phyloP scores from a whole-genome alignment of 495 filamentous ascomycete species.

The Aspergillus heteromorphus region DNA sequence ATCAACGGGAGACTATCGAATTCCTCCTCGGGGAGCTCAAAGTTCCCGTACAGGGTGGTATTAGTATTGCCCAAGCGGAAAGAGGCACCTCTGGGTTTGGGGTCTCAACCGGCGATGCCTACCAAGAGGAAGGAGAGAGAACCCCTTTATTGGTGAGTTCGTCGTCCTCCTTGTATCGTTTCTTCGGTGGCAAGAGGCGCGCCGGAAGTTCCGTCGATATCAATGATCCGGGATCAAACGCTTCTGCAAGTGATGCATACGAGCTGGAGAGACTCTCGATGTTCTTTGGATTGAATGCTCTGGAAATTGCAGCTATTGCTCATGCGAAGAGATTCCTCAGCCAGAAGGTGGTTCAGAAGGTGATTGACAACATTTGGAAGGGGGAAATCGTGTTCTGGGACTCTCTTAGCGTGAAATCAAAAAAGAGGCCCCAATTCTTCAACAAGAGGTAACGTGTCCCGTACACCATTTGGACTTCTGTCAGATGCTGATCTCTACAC shows the following conservation, averaged over 20 bases:
- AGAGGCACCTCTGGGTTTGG: constrained; percentile 17
- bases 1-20: constrained; percentile 75
- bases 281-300: constrained; percentile 73
- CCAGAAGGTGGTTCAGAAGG: constrained; percentile 77
- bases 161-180: constrained; percentile 22
- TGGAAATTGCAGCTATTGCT: constrained; percentile 88
- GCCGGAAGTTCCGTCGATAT: constrained; percentile 9
- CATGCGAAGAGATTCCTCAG: constrained; percentile 87
- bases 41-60: constrained; percentile 13
- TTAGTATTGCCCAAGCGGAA: constrained; percentile 22
- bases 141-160: constrained; percentile 29
- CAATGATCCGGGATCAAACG: constrained; percentile 6
- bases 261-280: constrained; percentile 56
- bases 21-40: constrained; percentile 76
- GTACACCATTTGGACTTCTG: not conserved
- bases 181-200: constrained; percentile 16
- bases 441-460: constrained; percentile 49
- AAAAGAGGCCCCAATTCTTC: constrained; percentile 78
- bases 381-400: constrained; percentile 94
- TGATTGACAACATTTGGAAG: constrained; percentile 86
- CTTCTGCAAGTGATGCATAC: constrained; percentile 7
- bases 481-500: not conserved
- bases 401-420: constrained; percentile 64
- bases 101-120: constrained; percentile 2
- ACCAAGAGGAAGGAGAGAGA: constrained; percentile 15